Evolutionary conservation across 2,329 filamentous ascomycete genomes (phyloP), one percentile per base, ranked within the genome.

Genomic region (Stemphylium lycopersici): DNA sequence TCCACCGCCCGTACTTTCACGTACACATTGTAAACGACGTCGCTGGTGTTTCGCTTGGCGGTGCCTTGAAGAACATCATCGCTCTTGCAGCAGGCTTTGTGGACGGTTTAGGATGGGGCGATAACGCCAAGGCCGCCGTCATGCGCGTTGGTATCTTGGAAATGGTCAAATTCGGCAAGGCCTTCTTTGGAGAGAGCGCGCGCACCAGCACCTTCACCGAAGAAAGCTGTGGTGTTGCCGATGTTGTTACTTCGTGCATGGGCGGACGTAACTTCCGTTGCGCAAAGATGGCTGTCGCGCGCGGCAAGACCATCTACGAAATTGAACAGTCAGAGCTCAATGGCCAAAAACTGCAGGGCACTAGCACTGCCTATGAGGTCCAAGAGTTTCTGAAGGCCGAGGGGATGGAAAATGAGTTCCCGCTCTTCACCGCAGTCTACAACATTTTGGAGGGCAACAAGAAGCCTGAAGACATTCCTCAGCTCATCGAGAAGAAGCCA

Each of bases 51-150:
- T 98, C 95, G 4, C 87, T 99, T 31, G 90, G 93, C 38, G 95
- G 95, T 56, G 95, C 95, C 0, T 81, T 99, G 65, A 99, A 99
- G 83, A 99, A 99, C 80, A 89, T 99, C 62, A 91, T 99, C 50
- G 95, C 95, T 4, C 81, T 99, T 15, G 93, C 92, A 4, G 93
- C 95, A 29, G 95, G 95, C 53, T 99, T 96, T 76, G 92, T 98
- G 39, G 91, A 96, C 62, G 95, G 95, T 32, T 86, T 93, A 58
- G 93, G 93, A 62, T 99, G 95, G 93, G 95, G 95, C 70, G 93
- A 98, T 80, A 99, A 98, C 67, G 93, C 93, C 63, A 98, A 99
- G 80, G 92, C 95, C n/a, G 95, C 95, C 40, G 88, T 99, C 56
- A 98, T 99, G 91, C 90, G 95, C 37, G 89, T 98, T 16, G 95